Percentiles rank a stretch among this genome's conserved stretches.
These are phyloP conservation scores for Parafenestella ontariensis DNA, from an alignment of 2,329 filamentous ascomycete species.

Conservation along the genomic window DNA sequence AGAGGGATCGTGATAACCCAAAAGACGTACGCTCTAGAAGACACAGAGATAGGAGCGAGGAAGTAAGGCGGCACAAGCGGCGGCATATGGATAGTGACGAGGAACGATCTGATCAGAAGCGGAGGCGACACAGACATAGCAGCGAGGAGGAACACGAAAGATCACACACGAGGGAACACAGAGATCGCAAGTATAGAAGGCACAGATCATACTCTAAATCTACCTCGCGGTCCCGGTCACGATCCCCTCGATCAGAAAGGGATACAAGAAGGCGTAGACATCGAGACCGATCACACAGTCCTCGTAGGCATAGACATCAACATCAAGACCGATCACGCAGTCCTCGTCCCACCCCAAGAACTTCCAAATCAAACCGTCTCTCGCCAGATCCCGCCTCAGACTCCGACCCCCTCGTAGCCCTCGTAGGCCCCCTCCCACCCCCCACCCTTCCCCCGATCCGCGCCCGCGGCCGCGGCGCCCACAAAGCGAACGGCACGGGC, in stretches of 20 bases:
- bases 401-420: constrained; percentile 76
- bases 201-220: constrained; percentile 26
- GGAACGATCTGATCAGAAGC: constrained; percentile 17
- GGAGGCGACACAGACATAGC: constrained; percentile 14
- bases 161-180: constrained; percentile 13
- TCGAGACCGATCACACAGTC: constrained; percentile 15
- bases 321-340: constrained; percentile 22
- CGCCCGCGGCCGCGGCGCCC: constrained; percentile 40
- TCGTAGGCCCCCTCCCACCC: constrained; percentile 76
- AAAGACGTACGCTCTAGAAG: constrained; percentile 4
- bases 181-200: constrained; percentile 16
- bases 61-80: constrained; percentile 21
- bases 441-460: constrained; percentile 54
- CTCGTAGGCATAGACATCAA: no score
- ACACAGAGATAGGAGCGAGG: constrained; percentile 21
- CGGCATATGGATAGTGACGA: constrained; percentile 20
- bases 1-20: constrained; percentile 12
- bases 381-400: constrained; percentile 40
- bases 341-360: constrained; percentile 2
- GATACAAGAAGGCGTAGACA: constrained; percentile 13
- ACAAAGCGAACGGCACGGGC: constrained; percentile 52
- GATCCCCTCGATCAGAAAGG: constrained; percentile 20
- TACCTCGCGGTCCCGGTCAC: constrained; percentile 26
- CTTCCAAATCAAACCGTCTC: not conserved
- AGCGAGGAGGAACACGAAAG: constrained; percentile 15